These are phyloP conservation scores for Ophiostoma pallidulum DNA, from an alignment of 2,329 filamentous ascomycete genomes.

Conservation along the genomic window DNA sequence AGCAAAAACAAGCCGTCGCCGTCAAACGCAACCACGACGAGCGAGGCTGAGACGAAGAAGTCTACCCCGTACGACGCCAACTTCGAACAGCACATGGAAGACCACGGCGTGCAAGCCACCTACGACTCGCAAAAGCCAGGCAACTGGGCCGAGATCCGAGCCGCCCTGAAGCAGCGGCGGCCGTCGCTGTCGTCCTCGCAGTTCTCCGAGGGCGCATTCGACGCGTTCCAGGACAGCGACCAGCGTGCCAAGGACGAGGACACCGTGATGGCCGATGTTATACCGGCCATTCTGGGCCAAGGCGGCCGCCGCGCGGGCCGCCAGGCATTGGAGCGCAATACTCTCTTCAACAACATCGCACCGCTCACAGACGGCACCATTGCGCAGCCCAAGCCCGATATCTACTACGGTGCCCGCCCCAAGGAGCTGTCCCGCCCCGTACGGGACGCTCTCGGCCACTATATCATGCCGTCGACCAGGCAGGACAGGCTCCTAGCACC, in stretches of 20 bases:
- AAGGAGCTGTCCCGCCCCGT: constrained; percentile 21
- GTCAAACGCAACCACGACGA: too few relatives aligned
- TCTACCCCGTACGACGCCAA: constrained; percentile 23
- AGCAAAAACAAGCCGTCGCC: too few relatives aligned
- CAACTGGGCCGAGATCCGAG: constrained; percentile 14
- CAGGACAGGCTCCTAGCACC: constrained; percentile 24
- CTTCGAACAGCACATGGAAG: constrained; percentile 30
- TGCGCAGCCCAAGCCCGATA: constrained; percentile 23
- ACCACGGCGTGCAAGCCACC: constrained; percentile 24
- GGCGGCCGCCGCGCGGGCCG: too few relatives aligned
- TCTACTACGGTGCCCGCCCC: constrained; percentile 23
- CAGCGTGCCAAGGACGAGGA: too few relatives aligned
- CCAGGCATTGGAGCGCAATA: constrained; percentile 21
- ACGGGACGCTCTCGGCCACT: constrained; percentile 18
- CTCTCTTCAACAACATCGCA: constrained; percentile 27
- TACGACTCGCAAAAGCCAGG: constrained; percentile 24
- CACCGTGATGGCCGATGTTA: too few relatives aligned
- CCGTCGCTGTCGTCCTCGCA: too few relatives aligned
- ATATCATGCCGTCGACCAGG: constrained; percentile 26
- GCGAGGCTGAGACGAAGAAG: constrained; percentile 21
- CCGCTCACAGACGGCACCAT: constrained; percentile 25
- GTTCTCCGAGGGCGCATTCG: too few relatives aligned
- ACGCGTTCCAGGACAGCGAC: too few relatives aligned
- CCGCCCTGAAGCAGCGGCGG: too few relatives aligned
- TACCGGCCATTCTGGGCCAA: too few relatives aligned